phyloP scores from a whole-genome alignment of 495 filamentous ascomycete species.

The Xylaria scruposa region DNA sequence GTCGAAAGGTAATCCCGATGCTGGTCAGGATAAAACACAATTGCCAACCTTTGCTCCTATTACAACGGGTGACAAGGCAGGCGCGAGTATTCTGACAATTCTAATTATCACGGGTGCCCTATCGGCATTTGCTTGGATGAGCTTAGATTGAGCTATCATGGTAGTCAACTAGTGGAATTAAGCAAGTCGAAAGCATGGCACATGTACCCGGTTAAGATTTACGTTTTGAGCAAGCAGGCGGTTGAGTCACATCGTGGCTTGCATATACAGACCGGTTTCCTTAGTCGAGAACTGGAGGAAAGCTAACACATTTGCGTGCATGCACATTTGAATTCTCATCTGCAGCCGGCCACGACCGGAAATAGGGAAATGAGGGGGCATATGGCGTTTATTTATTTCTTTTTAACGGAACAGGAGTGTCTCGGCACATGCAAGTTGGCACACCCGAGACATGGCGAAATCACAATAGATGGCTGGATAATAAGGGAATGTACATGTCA shows the following conservation, averaged over 20 bases:
- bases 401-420: conserved; percentile 13
- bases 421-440: conserved; percentile 24
- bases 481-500: conserved; percentile 1
- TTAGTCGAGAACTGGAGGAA: neutral
- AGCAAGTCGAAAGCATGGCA: neutral
- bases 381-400: conserved; percentile 16
- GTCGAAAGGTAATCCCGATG: conserved; percentile 66
- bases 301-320: conserved; percentile 5
- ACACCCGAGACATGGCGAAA: neutral
- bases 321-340: conserved; percentile 22
- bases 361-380: conserved; percentile 19
- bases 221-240: neutral
- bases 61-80: conserved; percentile 67
- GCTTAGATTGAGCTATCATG: conserved; percentile 36
- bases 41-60: conserved; percentile 44
- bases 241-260: neutral
- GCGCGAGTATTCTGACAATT: conserved; percentile 69
- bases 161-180: neutral
- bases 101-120: conserved; percentile 46
- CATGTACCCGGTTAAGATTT: neutral
- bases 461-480: conserved; percentile 4
- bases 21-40: conserved; percentile 48
- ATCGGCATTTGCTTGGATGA: conserved; percentile 57
- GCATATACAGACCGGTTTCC: neutral
- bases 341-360: conserved; percentile 14